These are phyloP conservation scores for Punica granatum DNA, from an alignment of 345 rosid genomes.

Conservation along the genomic window DNA sequence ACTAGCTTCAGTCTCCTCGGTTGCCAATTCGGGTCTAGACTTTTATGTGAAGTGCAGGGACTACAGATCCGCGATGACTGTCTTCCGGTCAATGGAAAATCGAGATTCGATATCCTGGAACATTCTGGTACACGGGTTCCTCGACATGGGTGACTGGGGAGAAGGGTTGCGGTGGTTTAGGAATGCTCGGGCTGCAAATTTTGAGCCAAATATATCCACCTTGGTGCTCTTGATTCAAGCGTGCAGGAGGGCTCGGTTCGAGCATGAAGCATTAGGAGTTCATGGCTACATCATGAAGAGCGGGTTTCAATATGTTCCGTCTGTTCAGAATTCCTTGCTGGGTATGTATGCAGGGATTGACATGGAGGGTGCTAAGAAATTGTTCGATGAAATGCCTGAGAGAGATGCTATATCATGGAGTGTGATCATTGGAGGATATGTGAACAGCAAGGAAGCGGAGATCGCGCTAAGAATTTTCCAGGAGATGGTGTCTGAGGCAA, in stretches of 20 bases:
- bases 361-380: slow-evolving; percentile 24
- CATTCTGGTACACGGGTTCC: slow-evolving; percentile 42
- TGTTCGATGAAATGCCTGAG: slow-evolving; percentile 67
- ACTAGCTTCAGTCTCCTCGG: slow-evolving; percentile 33
- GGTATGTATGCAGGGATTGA: slow-evolving; percentile 24
- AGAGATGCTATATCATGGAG: slow-evolving; percentile 70
- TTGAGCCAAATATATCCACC: slow-evolving; percentile 50
- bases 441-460: slow-evolving; percentile 28
- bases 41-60: slow-evolving; percentile 50
- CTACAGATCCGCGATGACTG: slow-evolving; percentile 28
- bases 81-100: slow-evolving; percentile 28
- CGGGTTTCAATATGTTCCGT: slow-evolving; percentile 32
- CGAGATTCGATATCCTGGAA: slow-evolving; percentile 74
- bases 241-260: slow-evolving; percentile 19
- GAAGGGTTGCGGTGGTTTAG: slow-evolving; percentile 48
- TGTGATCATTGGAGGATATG: slow-evolving; percentile 47
- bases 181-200: slow-evolving; percentile 39
- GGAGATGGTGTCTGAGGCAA: slow-evolving; percentile 33
- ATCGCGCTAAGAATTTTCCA: slow-evolving; percentile 37
- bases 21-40: slow-evolving; percentile 53
- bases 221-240: slow-evolving; percentile 51
- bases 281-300: slow-evolving; percentile 43
- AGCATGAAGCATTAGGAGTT: slow-evolving; percentile 19
- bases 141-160: slow-evolving; percentile 27
- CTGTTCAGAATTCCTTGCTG: slow-evolving; percentile 52